Percentiles rank a stretch among this genome's conserved stretches.
Conservation (phyloP, 495 filamentous ascomycete genomes). For the Talaromyces nanjingensis region DNA sequence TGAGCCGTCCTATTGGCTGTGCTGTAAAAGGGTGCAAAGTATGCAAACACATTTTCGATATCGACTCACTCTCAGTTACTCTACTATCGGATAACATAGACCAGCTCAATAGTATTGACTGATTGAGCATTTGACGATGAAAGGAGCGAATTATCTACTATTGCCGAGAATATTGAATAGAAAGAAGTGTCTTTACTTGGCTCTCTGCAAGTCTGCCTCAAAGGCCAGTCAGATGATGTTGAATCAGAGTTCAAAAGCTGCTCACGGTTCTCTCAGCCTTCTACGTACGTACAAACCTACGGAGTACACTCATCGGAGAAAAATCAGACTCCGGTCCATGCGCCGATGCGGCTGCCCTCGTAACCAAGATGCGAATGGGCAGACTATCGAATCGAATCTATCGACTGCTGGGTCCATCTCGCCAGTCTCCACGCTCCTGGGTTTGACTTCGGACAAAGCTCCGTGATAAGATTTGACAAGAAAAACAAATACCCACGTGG, state of each 20-base stretch:
- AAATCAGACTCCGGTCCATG: neutral
- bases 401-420: neutral
- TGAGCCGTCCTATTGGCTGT: neutral
- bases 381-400: too few species aligned
- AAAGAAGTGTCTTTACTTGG: neutral
- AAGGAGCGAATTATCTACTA: neutral
- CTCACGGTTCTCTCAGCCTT: neutral
- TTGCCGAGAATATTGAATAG: neutral
- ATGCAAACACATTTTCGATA: neutral
- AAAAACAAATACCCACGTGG: neutral
- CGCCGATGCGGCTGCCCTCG: neutral
- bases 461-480: neutral
- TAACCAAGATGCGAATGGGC: neutral
- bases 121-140: too few species aligned
- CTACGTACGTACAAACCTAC: neutral
- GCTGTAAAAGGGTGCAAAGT: neutral
- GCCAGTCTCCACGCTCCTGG: neutral
- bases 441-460: neutral
- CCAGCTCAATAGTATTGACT: too few species aligned
- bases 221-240: neutral
- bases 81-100: too few species aligned
- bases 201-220: neutral
- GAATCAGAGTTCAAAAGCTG: neutral
- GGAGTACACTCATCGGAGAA: neutral
- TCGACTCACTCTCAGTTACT: too few species aligned